A percentile compares a stretch with the other conserved stretches of the same genome.
Evolutionary conservation across 1,284 basidiomycete genomes (phyloP).

Genomic region (Ustilago trichophora): DNA sequence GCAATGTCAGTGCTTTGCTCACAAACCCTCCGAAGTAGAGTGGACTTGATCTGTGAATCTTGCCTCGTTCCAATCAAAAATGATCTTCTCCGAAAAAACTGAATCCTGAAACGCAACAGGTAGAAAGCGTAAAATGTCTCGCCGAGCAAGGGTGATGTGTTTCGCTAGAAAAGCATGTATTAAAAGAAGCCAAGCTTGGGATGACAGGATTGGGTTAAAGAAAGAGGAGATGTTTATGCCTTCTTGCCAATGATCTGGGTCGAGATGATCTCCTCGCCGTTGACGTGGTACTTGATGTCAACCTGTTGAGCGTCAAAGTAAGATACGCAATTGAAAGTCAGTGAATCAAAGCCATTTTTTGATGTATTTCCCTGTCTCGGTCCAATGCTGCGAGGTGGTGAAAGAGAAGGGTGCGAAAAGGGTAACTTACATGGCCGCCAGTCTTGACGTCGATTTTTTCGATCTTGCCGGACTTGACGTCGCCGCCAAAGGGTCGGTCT

Average conservation of each 20-base stretch:
- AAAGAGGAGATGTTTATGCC: conserved; percentile 8
- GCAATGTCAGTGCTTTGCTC: too few relatives aligned
- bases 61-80: too few relatives aligned
- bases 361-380: too few relatives aligned
- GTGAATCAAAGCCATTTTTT: not conserved
- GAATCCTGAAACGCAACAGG: too few relatives aligned
- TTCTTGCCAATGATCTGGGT: conserved; percentile 60
- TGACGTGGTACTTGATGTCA: conserved; percentile 60
- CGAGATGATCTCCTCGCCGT: conserved; percentile 59
- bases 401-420: not conserved
- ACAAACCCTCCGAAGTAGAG: too few relatives aligned
- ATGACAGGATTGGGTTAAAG: not conserved
- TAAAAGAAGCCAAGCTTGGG: not conserved
- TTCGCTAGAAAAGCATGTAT: conserved; percentile 20
- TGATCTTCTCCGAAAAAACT: too few relatives aligned
- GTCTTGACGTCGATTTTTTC: conserved; percentile 61
- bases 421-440: conserved; percentile 55
- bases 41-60: too few relatives aligned
- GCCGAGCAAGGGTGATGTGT: too few relatives aligned
- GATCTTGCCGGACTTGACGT: conserved; percentile 60
- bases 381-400: not conserved
- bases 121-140: too few relatives aligned
- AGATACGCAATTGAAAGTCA: not conserved
- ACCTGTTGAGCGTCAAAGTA: conserved; percentile 29
- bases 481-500: conserved; percentile 61